Evolutionary conservation across 2,329 filamentous ascomycete genomes (phyloP).

Genomic region (Colletotrichum shisoi): DNA sequence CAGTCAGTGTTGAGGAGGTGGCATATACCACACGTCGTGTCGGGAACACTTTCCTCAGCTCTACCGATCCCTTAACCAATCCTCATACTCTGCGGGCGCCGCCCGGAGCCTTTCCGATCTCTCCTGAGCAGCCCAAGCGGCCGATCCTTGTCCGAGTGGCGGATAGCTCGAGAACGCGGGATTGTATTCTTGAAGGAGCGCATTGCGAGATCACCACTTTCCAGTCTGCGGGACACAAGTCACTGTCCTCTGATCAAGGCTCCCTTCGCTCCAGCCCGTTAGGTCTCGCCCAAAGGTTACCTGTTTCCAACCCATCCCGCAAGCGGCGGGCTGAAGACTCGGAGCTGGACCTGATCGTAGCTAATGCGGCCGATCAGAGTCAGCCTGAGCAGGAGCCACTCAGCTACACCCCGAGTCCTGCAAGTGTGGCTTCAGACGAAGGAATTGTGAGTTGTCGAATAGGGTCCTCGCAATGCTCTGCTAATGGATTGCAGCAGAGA

Average conservation of each 20-base stretch:
- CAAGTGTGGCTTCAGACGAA: slow-evolving; percentile 3
- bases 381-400: slow-evolving; percentile 5
- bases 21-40: not conserved
- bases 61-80: not conserved
- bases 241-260: not conserved
- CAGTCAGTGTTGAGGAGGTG: not conserved
- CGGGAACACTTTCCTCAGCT: not conserved
- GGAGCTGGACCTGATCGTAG: slow-evolving; percentile 47
- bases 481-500: slow-evolving; percentile 5
- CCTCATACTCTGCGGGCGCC: not conserved
- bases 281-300: not conserved
- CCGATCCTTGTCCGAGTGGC: not conserved
- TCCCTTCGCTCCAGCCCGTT: not conserved
- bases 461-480: not conserved
- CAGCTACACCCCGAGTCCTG: not conserved
- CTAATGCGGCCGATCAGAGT: slow-evolving; percentile 17
- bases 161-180: not conserved
- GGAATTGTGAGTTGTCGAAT: slow-evolving; percentile 11
- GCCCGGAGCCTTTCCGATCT: not conserved
- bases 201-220: not conserved
- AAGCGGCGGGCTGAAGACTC: slow-evolving; percentile 46
- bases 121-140: not conserved
- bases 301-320: slow-evolving; percentile 34
- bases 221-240: not conserved
- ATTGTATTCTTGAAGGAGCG: not conserved